Evolutionary conservation across 306 rosid genomes (phyloP), one percentile per base, ranked within the genome.

Genomic region (Pachyrhizus erosus): DNA sequence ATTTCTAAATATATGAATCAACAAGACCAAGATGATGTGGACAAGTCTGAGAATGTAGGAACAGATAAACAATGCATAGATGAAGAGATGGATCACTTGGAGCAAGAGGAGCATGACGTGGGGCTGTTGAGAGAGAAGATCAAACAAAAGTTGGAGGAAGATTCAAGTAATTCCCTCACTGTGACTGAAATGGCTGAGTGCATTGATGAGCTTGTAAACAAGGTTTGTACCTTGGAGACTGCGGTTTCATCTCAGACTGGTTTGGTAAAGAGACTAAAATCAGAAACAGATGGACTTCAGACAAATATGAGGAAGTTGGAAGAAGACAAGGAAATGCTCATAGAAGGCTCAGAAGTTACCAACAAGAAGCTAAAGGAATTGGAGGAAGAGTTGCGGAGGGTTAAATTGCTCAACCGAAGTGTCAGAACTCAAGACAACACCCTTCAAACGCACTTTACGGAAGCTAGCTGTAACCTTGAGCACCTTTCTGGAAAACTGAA

Each of bases 101-200:
- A 80, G 65, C 34, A 82, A 48, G 82, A 81, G 46, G 80, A 33
- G 69, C 73, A 37, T 33, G 86, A 89, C 24, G 68, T 73, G 49
- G 80, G 76, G 24, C 23, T 24, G 3, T 58, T 89, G 45, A 37
- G 64, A 72, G 78, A 83, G 40, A 87, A 84, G 73, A 81, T 89
- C 58, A 78, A 80, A 42, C 85, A 87, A 55, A 83, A 83, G 37
- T 84, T 88, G 21, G 86, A 90, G 29, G 54, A 82, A 77, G 82
- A 83, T 65, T 80, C 92, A 45, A 45, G 84, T 7, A 67, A 67
- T 17, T 31, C 87, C 20, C 23, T 92, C 84, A 88, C 91, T 18
- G 88, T 93, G 81, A 80, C 88, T 9, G 97, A 93, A 84, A 85
- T 96, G 75, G 98, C 97, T 15, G 99, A 92, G 79, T 91, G 87